Evolutionary conservation across 1,284 basidiomycete genomes (phyloP).

Genomic region (Trichosporon faecale): DNA sequence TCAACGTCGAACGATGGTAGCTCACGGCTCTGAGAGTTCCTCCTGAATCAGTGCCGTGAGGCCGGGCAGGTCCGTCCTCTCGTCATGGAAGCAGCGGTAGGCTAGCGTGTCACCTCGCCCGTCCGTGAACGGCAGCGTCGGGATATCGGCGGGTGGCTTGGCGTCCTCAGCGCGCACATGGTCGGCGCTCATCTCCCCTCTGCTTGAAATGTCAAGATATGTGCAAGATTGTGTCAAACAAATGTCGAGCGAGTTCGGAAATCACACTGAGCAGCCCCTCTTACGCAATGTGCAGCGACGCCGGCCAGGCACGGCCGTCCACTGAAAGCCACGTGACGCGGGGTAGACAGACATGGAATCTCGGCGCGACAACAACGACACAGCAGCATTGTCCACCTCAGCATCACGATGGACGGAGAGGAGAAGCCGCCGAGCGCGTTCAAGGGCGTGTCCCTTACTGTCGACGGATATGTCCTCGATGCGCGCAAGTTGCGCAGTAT

Average conservation of each 20-base stretch:
- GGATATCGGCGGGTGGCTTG: neutral
- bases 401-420: conserved; percentile 19
- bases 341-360: neutral
- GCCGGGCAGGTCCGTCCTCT: conserved; percentile 69
- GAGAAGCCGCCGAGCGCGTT: conserved; percentile 16
- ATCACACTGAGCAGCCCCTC: neutral
- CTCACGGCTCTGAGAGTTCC: conserved; percentile 92
- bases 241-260: neutral
- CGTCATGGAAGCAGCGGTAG: conserved; percentile 35
- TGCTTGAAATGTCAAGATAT: neutral
- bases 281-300: neutral
- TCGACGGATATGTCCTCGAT: conserved; percentile 39
- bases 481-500: conserved; percentile 29
- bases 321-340: neutral
- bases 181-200: conserved; percentile 3
- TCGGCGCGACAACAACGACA: neutral
- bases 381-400: neutral
- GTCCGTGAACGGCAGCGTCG: conserved; percentile 20
- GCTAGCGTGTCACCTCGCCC: conserved; percentile 31
- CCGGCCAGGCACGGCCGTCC: neutral
- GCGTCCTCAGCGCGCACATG: neutral
- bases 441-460: conserved; percentile 26
- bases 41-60: conserved; percentile 84
- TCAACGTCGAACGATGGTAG: conserved; percentile 42
- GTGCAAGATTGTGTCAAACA: neutral